Conservation (phyloP, 2,329 filamentous ascomycete species). For the Alternaria rosae region DNA sequence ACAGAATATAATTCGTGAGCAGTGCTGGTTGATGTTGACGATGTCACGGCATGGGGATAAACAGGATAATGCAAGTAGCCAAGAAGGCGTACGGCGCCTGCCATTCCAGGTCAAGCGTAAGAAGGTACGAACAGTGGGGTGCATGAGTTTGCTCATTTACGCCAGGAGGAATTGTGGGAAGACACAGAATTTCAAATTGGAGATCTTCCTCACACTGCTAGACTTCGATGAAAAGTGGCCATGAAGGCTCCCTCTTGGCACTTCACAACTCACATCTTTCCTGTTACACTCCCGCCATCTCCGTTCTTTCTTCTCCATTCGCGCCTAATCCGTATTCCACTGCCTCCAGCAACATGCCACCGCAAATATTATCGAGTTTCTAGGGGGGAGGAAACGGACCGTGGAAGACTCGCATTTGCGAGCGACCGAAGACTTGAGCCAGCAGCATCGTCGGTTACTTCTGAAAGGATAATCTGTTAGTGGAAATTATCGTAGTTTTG, state of each 20-base stretch:
- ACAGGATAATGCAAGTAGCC: neutral
- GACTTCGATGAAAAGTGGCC: too few relatives aligned
- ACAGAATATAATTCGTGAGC: neutral
- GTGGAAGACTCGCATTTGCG: neutral
- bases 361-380: neutral
- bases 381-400: neutral
- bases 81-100: neutral
- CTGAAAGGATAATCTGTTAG: neutral
- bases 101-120: neutral
- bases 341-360: neutral
- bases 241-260: too few relatives aligned
- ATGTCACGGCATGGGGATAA: too few relatives aligned
- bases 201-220: too few relatives aligned
- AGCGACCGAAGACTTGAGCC: neutral
- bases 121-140: neutral
- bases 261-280: too few relatives aligned
- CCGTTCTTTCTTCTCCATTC: neutral
- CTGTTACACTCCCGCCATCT: too few relatives aligned
- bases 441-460: neutral
- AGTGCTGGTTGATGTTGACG: too few relatives aligned
- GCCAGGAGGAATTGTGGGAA: too few relatives aligned
- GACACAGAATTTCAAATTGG: too few relatives aligned
- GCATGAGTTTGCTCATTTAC: accelerated
- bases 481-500: accelerated
- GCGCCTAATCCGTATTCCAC: neutral